phyloP scores from a whole-genome alignment of 2,329 filamentous ascomycete species.

The Didymosphaeria variabile region DNA sequence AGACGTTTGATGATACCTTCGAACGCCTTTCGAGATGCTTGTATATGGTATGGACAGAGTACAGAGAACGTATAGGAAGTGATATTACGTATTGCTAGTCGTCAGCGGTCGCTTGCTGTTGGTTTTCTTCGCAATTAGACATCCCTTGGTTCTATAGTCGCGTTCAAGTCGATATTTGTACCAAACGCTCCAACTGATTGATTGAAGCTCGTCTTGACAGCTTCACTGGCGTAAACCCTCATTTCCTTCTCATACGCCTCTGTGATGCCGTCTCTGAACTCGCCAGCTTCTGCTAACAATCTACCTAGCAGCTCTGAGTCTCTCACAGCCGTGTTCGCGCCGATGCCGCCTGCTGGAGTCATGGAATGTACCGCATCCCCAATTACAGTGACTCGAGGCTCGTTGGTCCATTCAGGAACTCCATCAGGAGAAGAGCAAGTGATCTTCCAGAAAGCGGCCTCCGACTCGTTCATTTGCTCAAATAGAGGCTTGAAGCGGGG shows the following conservation, averaged over 20 bases:
- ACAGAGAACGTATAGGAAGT: too few species aligned
- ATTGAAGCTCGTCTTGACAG: slow-evolving; percentile 63
- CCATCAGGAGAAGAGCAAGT: slow-evolving; percentile 68
- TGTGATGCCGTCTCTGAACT: slow-evolving; percentile 45
- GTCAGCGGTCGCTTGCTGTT: too few species aligned
- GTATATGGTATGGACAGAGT: background rate
- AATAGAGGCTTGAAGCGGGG: slow-evolving; percentile 65
- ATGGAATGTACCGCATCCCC: slow-evolving; percentile 58
- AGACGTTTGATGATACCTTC: background rate
- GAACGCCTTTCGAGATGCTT: background rate
- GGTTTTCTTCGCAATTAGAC: background rate
- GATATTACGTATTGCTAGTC: too few species aligned
- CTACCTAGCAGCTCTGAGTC: slow-evolving; percentile 55
- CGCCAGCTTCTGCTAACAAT: slow-evolving; percentile 41
- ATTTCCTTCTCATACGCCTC: slow-evolving; percentile 49
- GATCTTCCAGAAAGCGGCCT: slow-evolving; percentile 73
- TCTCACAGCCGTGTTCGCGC: slow-evolving; percentile 57
- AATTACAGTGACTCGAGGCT: slow-evolving; percentile 59
- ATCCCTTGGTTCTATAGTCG: background rate
- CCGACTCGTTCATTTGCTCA: slow-evolving; percentile 64
- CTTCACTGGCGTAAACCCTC: slow-evolving; percentile 46
- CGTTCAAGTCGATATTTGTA: slow-evolving; percentile 25
- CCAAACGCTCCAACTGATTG: slow-evolving; percentile 29
- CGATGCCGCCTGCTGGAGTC: slow-evolving; percentile 57
- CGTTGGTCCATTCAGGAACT: slow-evolving; percentile 68